Percentiles rank a stretch among this genome's conserved stretches.
These are phyloP conservation scores for peach (Prunus persica) DNA, from an alignment of 306 rosid species.

Conservation along the genomic window DNA sequence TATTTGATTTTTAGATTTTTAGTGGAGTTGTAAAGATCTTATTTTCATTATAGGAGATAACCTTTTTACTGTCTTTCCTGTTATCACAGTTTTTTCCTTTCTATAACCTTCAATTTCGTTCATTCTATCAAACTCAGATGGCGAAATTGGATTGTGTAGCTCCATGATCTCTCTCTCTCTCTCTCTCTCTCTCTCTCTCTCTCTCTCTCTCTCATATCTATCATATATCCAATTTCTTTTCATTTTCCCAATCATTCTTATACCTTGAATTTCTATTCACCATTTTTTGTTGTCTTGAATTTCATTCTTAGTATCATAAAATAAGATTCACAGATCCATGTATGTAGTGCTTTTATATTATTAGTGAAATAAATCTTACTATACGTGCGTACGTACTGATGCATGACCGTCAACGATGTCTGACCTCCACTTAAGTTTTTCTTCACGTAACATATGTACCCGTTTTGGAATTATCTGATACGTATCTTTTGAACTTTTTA, in stretches of 20 bases:
- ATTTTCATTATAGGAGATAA: background rate
- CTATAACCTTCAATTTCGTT: background rate
- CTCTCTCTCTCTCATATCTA: background rate
- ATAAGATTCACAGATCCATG: background rate
- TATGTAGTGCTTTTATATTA: background rate
- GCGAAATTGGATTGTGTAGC: background rate
- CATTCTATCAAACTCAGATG: background rate
- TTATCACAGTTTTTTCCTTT: background rate
- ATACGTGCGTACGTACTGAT: background rate
- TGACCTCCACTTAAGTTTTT: background rate
- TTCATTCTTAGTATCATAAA: background rate
- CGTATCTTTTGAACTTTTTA: background rate
- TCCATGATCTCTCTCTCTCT: background rate
- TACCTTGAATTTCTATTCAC: background rate
- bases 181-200: background rate
- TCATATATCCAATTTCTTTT: background rate
- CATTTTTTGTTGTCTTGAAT: background rate
- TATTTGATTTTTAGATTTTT: background rate
- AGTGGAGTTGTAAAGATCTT: background rate
- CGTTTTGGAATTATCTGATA: background rate
- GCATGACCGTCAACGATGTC: background rate
- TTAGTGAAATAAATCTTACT: background rate
- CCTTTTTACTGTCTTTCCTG: background rate
- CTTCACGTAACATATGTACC: background rate
- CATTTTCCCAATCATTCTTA: too few relatives aligned